Evolutionary conservation across 1,284 basidiomycete species (phyloP).

Genomic region (Stereum hirsutum): DNA sequence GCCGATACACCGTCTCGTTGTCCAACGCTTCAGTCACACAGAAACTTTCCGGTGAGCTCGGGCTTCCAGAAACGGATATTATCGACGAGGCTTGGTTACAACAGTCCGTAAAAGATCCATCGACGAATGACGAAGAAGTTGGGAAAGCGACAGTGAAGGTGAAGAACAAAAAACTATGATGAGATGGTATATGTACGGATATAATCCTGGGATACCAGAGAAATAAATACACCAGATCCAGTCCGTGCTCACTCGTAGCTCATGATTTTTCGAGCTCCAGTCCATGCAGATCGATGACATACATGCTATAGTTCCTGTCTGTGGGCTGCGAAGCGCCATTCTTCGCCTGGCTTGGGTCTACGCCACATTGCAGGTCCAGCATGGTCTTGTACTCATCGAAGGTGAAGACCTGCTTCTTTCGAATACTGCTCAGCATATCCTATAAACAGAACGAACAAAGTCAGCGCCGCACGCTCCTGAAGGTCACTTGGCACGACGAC

Average conservation of each 20-base stretch:
- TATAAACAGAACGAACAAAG: conserved; percentile 19
- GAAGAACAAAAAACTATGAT: too few relatives aligned
- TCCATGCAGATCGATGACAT: conserved; percentile 75
- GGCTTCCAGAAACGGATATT: conserved; percentile 17
- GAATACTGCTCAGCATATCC: conserved; percentile 69
- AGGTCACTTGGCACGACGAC: conserved; percentile 12
- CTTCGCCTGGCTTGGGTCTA: conserved; percentile 49
- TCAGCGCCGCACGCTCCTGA: background rate
- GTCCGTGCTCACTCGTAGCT: background rate
- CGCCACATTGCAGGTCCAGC: conserved; percentile 80
- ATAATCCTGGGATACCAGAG: too few relatives aligned
- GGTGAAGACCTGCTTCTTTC: conserved; percentile 54
- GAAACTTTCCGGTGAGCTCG: too few relatives aligned
- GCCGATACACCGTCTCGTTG: conserved; percentile 21
- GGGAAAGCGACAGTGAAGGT: too few relatives aligned
- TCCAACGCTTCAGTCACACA: conserved; percentile 18
- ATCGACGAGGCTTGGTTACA: conserved; percentile 27
- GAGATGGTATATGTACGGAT: too few relatives aligned
- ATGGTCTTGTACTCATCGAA: conserved; percentile 92
- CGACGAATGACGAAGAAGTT: too few relatives aligned
- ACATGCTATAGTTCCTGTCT: conserved; percentile 69
- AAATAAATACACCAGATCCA: too few relatives aligned
- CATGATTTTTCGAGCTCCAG: conserved; percentile 50
- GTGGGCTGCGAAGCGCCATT: conserved; percentile 39
- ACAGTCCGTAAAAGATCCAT: too few relatives aligned